Evolutionary conservation across 2,329 filamentous ascomycete species (phyloP).

Genomic region (Diaporthe helianthi): DNA sequence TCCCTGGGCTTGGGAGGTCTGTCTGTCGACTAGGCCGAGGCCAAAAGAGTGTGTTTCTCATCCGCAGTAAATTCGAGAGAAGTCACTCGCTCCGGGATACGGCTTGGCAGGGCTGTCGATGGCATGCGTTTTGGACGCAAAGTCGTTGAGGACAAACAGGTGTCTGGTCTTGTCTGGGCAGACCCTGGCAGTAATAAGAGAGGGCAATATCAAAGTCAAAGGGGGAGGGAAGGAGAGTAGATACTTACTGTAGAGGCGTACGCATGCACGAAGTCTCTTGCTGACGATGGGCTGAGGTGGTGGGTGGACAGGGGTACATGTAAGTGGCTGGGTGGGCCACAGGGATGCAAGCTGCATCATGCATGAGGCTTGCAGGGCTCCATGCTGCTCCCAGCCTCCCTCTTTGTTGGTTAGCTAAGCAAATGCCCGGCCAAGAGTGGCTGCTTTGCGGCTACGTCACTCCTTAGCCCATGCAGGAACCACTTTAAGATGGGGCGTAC

Average conservation of each 20-base stretch:
- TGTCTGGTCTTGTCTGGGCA: not conserved
- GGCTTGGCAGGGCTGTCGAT: slow-evolving; percentile 11
- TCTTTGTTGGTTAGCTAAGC: slow-evolving; percentile 11
- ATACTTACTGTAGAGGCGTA: not conserved
- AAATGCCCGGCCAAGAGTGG: slow-evolving; percentile 14
- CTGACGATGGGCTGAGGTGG: not conserved
- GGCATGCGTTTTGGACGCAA: not conserved
- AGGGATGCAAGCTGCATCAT: slow-evolving; percentile 11
- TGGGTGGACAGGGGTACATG: slow-evolving; percentile 15
- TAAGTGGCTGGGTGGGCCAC: slow-evolving; percentile 7
- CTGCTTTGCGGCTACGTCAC: slow-evolving; percentile 32
- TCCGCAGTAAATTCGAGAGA: not conserved
- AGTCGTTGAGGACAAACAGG: not conserved
- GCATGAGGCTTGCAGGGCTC: not conserved
- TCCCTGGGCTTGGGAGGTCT: not conserved
- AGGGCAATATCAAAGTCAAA: not conserved
- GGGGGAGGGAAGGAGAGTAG: not conserved
- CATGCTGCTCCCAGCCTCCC: slow-evolving; percentile 13
- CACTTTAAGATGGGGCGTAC: slow-evolving; percentile 21
- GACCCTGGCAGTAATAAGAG: not conserved
- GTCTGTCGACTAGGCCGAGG: not conserved
- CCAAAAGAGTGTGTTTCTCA: not conserved
- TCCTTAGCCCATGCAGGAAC: slow-evolving; percentile 31
- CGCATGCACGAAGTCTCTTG: not conserved
- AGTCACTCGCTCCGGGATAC: not conserved